Percentiles rank a stretch among this genome's conserved stretches.
phyloP scores from a whole-genome alignment of 371 early-diverging fungal genomes.

The Mucor indicus region DNA sequence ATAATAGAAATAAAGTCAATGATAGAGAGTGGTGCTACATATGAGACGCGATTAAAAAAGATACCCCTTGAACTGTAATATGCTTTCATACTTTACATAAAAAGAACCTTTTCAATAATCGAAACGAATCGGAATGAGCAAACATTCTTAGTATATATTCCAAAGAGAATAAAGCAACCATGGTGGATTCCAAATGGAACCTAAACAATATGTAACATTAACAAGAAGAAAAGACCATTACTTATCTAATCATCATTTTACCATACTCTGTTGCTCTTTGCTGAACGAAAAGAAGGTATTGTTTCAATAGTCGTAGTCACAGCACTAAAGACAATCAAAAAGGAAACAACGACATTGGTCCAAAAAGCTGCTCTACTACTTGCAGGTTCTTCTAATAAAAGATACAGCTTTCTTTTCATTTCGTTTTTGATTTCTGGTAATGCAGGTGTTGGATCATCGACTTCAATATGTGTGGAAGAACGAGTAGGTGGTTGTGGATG shows the following conservation, averaged over 20 bases:
- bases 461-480: slow-evolving; percentile 12
- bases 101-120: slow-evolving; percentile 23
- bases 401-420: slow-evolving; percentile 60
- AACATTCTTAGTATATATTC: slow-evolving; percentile 72
- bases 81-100: slow-evolving; percentile 23
- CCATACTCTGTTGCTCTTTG: slow-evolving; percentile 61
- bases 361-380: slow-evolving; percentile 73
- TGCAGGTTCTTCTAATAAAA: slow-evolving; percentile 69
- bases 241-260: too few species aligned
- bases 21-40: slow-evolving; percentile 65
- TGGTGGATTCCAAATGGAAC: slow-evolving; percentile 74
- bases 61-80: not conserved
- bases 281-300: slow-evolving; percentile 72
- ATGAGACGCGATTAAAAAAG: not conserved
- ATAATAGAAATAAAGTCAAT: slow-evolving; percentile 81
- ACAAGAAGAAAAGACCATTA: too few species aligned
- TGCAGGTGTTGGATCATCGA: slow-evolving; percentile 9
- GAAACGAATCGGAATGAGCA: slow-evolving; percentile 21
- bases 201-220: too few species aligned
- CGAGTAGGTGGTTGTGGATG: slow-evolving; percentile 5
- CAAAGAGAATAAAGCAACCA: slow-evolving; percentile 75
- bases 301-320: slow-evolving; percentile 85
- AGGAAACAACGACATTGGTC: slow-evolving; percentile 71
- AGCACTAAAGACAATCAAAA: slow-evolving; percentile 74
- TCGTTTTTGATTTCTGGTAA: slow-evolving; percentile 28